Conservation (phyloP, 2,329 filamentous ascomycete genomes). For the Fusarium pseudocircinatum region DNA sequence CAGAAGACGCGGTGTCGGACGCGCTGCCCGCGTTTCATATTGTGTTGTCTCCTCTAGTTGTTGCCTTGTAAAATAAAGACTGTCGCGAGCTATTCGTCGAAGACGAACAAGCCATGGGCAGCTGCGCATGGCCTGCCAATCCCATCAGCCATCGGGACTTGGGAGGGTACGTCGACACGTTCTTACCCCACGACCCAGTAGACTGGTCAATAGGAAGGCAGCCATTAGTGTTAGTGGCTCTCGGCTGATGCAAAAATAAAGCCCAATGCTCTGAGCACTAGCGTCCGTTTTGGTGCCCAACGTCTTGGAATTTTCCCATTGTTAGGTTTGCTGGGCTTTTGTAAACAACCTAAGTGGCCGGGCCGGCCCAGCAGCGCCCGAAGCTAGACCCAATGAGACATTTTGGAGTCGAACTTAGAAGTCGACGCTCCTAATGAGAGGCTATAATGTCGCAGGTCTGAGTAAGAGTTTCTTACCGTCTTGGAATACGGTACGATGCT, state of each 20-base stretch:
- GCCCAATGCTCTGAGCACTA: constrained; percentile 34
- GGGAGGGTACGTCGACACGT: constrained; percentile 16
- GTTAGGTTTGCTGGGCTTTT: constrained; percentile 30
- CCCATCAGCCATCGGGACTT: constrained; percentile 20
- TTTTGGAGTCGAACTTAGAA: constrained; percentile 22
- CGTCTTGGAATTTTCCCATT: constrained; percentile 24
- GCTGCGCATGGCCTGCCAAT: not conserved
- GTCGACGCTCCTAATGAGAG: constrained; percentile 14
- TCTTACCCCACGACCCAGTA: constrained; percentile 36
- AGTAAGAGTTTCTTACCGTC: constrained; percentile 17
- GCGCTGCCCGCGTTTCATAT: constrained; percentile 22
- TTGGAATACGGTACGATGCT: not conserved
- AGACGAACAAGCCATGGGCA: constrained; percentile 1
- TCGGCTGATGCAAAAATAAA: constrained; percentile 40
- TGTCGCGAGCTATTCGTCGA: constrained; percentile 13
- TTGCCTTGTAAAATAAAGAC: constrained; percentile 14
- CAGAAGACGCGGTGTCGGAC: constrained; percentile 16
- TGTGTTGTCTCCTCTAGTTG: constrained; percentile 20
- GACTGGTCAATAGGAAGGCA: constrained; percentile 42
- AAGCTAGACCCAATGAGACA: constrained; percentile 35
- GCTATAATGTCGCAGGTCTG: constrained; percentile 10
- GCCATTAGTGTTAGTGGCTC: constrained; percentile 37
- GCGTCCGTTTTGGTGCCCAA: constrained; percentile 45
- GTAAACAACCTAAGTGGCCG: constrained; percentile 32
- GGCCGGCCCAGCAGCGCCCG: constrained; percentile 42